Base-by-base conservation (phyloP, 768 basidiomycete genomes). In the Ramaria rubella region DNA sequence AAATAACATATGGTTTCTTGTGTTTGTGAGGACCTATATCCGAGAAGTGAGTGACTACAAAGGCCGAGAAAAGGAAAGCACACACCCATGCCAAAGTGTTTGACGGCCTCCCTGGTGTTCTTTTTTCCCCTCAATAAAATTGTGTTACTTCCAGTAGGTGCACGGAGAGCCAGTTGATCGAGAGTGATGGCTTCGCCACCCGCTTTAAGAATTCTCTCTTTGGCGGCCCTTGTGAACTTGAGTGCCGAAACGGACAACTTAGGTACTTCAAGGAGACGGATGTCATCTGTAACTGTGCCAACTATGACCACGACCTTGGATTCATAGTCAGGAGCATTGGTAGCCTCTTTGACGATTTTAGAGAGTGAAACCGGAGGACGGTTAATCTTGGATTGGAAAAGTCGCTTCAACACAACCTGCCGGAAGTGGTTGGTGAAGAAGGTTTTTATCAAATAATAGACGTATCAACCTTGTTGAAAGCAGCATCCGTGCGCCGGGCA, bases 341-440 rank as follows among this genome's bases (percentile, higher is more conserved):
- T 65, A 30, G 92, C 90, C 72, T 95, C 90, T 73, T 85, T 91
- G 59, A 83, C 74, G 66, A 98, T 92, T 69, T 87, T 82, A 59
- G 95, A 98, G 64, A 99, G 81, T 65, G 95, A 97, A 63, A 98
- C 75, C 57, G 96, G 95, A 38, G 95, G 90, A 59, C 94, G 92
- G 83, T 98, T 99, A 81, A 80, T 82, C 79, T 94, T 95, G 70
- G 91, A 94, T 73, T 93, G 85, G 84, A 93, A 99, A 58, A 99
- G 86, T 58, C 93, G 88, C 76, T 86, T 91, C 71, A 99, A 93
- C 76, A 99, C 81, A 69, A 83, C 90, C 87, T 93, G 66, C 50
- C 42, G 33, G 21, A 52, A 58, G 30, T 26, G 55, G 17, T 30
- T 19, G 27, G 8, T 63, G 72, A 36, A 73, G 66, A 53, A 61